phyloP scores from a whole-genome alignment of 176 grass and related monocot genomes.

The Cymbopogon citratus region DNA sequence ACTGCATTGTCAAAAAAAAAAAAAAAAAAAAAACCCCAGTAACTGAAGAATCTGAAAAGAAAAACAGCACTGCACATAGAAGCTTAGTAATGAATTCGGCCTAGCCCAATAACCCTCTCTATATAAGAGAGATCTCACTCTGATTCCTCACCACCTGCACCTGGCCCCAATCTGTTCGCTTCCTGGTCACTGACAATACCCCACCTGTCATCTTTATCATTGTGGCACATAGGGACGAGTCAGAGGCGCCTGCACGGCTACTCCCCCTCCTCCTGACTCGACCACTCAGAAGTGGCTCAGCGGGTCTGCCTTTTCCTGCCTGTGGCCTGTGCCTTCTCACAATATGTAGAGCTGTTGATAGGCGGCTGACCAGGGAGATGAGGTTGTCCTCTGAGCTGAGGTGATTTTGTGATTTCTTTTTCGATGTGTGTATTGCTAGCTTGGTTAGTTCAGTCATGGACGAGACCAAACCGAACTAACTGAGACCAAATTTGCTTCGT shows the following conservation, averaged over 20 bases:
- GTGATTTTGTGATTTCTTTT: too few relatives aligned
- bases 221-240: background rate
- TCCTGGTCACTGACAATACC: background rate
- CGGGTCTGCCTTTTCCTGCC: background rate
- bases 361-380: background rate
- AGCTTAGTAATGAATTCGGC: background rate
- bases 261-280: background rate
- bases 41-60: background rate
- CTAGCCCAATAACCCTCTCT: background rate
- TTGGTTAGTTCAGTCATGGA: too few relatives aligned
- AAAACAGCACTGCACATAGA: background rate
- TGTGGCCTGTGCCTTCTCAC: background rate
- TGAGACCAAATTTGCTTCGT: too few relatives aligned
- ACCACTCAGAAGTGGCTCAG: background rate
- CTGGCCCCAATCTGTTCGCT: background rate
- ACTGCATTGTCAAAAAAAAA: too few relatives aligned
- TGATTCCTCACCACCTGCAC: background rate
- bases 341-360: background rate
- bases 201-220: background rate
- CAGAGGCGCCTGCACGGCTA: background rate
- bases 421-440: too few relatives aligned
- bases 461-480: too few relatives aligned
- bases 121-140: background rate
- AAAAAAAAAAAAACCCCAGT: too few relatives aligned
- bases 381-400: background rate